Evolutionary conservation across 2,329 filamentous ascomycete species (phyloP).

Genomic region (Scolecobasidium constrictum): DNA sequence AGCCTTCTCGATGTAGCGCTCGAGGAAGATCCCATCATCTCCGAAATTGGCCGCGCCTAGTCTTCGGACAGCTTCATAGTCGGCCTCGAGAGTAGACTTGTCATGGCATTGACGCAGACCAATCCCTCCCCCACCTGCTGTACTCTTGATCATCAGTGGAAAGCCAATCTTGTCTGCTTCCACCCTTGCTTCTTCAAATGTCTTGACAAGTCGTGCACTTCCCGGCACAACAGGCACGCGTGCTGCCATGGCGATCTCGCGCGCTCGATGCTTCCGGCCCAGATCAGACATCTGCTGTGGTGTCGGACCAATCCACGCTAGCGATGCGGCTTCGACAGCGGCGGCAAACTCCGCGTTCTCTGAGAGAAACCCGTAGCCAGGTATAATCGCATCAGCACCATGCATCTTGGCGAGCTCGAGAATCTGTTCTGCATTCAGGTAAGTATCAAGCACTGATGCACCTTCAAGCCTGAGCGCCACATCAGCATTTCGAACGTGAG

Average conservation of each 20-base stretch:
- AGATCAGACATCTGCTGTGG: constrained; percentile 42
- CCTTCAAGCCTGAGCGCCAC: constrained; percentile 40
- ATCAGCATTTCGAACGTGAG: constrained; percentile 44
- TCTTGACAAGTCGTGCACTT: constrained; percentile 34
- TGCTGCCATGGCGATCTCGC: constrained; percentile 41
- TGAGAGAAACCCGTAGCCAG: constrained; percentile 56
- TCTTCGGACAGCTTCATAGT: constrained; percentile 61
- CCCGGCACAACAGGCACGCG: constrained; percentile 47
- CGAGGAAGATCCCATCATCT: constrained; percentile 73
- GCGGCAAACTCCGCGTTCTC: constrained; percentile 53
- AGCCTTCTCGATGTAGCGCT: constrained; percentile 68
- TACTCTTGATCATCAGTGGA: constrained; percentile 54
- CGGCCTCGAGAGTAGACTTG: constrained; percentile 57
- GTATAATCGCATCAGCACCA: constrained; percentile 49
- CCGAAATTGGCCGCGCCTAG: constrained; percentile 73
- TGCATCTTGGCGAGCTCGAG: constrained; percentile 40
- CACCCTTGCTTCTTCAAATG: constrained; percentile 34
- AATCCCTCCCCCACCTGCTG: constrained; percentile 60
- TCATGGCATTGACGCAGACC: constrained; percentile 66
- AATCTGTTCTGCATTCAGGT: constrained; percentile 37
- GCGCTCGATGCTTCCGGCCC: constrained; percentile 48
- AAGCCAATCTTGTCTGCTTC: constrained; percentile 36
- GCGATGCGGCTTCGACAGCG: constrained; percentile 39
- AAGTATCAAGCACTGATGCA: constrained; percentile 36
- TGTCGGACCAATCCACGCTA: constrained; percentile 50